Percentiles rank a stretch among this genome's conserved stretches.
Evolutionary conservation across 78 protist genomes (phyloP).

Genomic region (Polysphondylium violaceum): DNA sequence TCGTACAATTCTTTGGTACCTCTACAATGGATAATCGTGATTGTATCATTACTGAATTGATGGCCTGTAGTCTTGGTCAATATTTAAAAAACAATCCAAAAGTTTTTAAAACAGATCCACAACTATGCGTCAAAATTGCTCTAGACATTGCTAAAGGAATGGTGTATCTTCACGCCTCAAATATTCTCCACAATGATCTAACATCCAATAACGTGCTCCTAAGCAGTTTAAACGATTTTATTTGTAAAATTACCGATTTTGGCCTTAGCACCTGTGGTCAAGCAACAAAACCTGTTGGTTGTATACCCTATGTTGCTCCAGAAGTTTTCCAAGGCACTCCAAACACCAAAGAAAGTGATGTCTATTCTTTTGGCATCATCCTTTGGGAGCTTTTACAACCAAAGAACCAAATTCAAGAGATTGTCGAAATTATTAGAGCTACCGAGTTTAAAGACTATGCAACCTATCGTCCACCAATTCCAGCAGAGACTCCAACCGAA

Average conservation of each 20-base stretch:
- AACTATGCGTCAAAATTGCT: constrained; percentile 56
- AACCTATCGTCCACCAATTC: constrained; percentile 20
- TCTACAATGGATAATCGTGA: constrained; percentile 54
- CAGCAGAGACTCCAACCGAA: background rate
- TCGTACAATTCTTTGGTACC: constrained; percentile 78
- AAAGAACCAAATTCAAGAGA: constrained; percentile 44
- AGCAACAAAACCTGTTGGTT: constrained; percentile 15
- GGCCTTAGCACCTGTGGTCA: constrained; percentile 24
- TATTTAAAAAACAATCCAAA: constrained; percentile 35
- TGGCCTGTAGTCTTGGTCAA: constrained; percentile 43
- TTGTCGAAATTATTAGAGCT: background rate
- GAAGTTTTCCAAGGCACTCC: constrained; percentile 39
- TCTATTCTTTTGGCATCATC: constrained; percentile 64
- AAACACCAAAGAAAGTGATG: constrained; percentile 63
- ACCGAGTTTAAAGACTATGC: background rate
- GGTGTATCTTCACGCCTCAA: constrained; percentile 84
- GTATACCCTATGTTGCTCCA: constrained; percentile 67
- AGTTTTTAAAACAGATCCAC: background rate
- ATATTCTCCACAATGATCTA: constrained; percentile 88
- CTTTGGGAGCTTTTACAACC: constrained; percentile 72
- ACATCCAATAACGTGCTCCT: constrained; percentile 83
- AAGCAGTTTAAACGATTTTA: background rate
- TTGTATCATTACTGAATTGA: constrained; percentile 79
- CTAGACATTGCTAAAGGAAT: constrained; percentile 87
- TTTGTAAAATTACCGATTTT: constrained; percentile 24